These are phyloP conservation scores for Didymella exigua DNA, from an alignment of 2,329 filamentous ascomycete species.

Conservation along the genomic window DNA sequence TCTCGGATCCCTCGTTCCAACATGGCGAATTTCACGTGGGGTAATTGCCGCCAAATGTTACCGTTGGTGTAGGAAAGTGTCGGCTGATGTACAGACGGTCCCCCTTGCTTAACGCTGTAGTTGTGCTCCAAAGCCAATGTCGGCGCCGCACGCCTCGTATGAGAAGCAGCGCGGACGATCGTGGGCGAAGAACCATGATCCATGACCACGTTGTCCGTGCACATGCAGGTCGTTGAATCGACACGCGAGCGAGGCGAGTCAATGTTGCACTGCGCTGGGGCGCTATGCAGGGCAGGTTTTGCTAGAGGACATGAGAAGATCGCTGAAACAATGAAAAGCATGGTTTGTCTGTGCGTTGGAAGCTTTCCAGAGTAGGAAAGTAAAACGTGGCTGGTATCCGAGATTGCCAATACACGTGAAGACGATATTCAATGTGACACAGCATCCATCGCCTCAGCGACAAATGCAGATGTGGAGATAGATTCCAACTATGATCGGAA, in stretches of 20 bases:
- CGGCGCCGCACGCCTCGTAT: neutral
- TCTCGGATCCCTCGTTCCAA: neutral
- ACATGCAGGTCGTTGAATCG: slow-evolving; percentile 1
- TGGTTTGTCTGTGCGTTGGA: neutral
- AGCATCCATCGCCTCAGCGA: neutral
- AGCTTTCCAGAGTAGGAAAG: too few species aligned
- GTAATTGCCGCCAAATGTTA: neutral
- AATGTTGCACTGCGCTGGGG: slow-evolving; percentile 8
- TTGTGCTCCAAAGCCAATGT: neutral
- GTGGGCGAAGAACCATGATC: neutral
- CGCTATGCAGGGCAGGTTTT: neutral
- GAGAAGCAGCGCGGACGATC: neutral
- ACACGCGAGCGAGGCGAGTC: slow-evolving; percentile 3
- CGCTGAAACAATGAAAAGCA: neutral
- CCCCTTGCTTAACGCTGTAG: neutral
- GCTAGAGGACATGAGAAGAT: neutral
- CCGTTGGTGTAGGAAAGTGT: neutral
- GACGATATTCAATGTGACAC: slow-evolving; percentile 3
- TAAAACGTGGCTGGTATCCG: neutral
- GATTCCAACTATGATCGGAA: neutral
- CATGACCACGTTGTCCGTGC: neutral
- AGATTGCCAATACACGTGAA: slow-evolving; percentile 4
- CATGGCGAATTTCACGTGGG: neutral
- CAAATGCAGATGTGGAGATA: neutral
- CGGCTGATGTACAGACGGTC: neutral